Conservation (phyloP, 2,329 filamentous ascomycete species). For the Fusarium sp. region DNA sequence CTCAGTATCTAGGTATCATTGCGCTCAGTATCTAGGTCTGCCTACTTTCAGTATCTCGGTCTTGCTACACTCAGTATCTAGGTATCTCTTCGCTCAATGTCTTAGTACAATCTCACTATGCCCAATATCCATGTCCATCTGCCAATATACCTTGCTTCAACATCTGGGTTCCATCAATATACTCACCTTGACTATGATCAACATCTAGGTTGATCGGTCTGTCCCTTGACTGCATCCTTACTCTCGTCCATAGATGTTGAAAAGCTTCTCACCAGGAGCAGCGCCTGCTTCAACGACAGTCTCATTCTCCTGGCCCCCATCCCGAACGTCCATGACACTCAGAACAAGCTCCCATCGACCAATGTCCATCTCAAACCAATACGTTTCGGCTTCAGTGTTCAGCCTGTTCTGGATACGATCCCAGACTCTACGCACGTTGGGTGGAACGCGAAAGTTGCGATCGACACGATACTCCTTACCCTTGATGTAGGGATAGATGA, state of each 20-base stretch:
- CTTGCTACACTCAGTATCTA: too few relatives aligned
- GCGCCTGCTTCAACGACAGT: background rate
- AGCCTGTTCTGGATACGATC: background rate
- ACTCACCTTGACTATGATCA: background rate
- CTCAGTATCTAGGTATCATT: background rate
- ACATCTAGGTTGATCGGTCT: background rate
- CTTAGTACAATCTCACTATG: background rate
- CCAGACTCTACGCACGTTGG: background rate
- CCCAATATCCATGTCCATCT: too few relatives aligned
- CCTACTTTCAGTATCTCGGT: too few relatives aligned
- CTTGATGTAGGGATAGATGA: background rate
- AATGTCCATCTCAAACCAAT: background rate
- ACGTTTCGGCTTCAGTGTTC: background rate
- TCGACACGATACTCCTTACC: background rate
- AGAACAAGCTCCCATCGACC: background rate
- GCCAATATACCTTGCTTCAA: too few relatives aligned
- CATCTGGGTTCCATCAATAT: background rate
- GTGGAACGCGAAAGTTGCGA: background rate
- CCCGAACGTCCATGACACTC: background rate
- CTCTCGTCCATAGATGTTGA: background rate
- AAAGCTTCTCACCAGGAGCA: background rate
- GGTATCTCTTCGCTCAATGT: too few relatives aligned
- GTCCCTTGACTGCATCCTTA: background rate
- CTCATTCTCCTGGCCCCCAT: background rate
- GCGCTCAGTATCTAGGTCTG: too few relatives aligned